Base-by-base conservation (phyloP, 2,329 filamentous ascomycete species). In the Dactylellina leptospora region DNA sequence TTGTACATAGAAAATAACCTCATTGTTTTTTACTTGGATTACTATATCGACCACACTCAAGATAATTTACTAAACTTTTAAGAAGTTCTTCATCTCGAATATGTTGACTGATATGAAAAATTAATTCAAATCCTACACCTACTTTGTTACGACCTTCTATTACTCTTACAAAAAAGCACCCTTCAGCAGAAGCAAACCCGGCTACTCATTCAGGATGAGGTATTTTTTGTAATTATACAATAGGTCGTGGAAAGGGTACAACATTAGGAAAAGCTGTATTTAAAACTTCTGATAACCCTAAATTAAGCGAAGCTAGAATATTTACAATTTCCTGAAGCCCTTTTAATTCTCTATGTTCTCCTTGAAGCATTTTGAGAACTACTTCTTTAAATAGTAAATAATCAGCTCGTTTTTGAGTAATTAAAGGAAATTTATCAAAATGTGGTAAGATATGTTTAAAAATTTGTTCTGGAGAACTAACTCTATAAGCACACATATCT, bases 1-100 rank as follows among this genome's bases (percentile, higher is more conserved):
- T 59, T 59, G 16, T 42, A 47, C 23, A 27, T 47, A 27, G 40
- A 59, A 59, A 59, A 59, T 59, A 16, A 33, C 23, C 54, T 47
- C 44, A 33, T 33, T 33, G 28, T 33, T 33, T 33, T 33, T 33
- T 33, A 33, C 28, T 33, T 33, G 28, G 28, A 33, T 33, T 33
- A 33, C 28, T 20, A 47, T 47, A 47, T 60, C 23, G 45, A 20
- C 42, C 55, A 33, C 45, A 47, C 20, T 20, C 47, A 4, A 51
- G 25, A 51, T 51, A 51, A 33, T 9, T 23, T 9, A 4, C 27
- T 4, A 51, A 47, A 33, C 25, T 60, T 22, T 45, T 48, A 9
- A 48, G 4, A 20, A 60, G 44, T 30, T 45, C 20, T 11, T 10
- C 20, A 36, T 48, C 45, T 9, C 45, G 40, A 13, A 3, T 9